Evolutionary conservation across 148 eudicot genomes (phyloP).

Genomic region (Polygonum aviculare): DNA sequence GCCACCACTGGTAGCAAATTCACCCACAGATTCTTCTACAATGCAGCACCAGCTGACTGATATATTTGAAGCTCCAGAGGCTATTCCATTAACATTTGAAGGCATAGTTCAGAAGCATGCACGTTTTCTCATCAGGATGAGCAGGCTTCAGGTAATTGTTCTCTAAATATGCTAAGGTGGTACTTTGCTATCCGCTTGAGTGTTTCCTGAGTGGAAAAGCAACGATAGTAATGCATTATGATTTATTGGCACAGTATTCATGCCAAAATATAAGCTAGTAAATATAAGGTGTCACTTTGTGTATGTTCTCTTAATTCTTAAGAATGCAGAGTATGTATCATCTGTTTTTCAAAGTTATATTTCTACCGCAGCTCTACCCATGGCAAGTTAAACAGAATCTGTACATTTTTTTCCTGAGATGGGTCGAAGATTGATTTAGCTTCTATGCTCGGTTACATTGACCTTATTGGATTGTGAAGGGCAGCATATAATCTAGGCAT

Average conservation of each 20-base stretch:
- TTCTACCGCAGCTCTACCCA: background rate
- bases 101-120: slow-evolving; percentile 69
- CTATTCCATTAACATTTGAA: slow-evolving; percentile 73
- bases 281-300: background rate
- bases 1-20: slow-evolving; percentile 56
- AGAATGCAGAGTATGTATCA: background rate
- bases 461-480: background rate
- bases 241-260: background rate
- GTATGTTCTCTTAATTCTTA: background rate
- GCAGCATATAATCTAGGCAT: background rate
- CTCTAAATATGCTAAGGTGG: background rate
- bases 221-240: background rate
- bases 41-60: slow-evolving; percentile 59
- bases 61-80: slow-evolving; percentile 56
- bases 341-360: background rate
- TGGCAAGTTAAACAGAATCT: background rate
- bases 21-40: slow-evolving; percentile 48
- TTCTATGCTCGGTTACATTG: background rate
- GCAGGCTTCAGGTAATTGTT: slow-evolving; percentile 64
- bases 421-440: background rate
- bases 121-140: slow-evolving; percentile 63
- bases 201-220: background rate
- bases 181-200: background rate
- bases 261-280: background rate
- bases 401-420: background rate